Conservation (phyloP, 352 stramenopile species). For the Pythium grandisporangium region DNA sequence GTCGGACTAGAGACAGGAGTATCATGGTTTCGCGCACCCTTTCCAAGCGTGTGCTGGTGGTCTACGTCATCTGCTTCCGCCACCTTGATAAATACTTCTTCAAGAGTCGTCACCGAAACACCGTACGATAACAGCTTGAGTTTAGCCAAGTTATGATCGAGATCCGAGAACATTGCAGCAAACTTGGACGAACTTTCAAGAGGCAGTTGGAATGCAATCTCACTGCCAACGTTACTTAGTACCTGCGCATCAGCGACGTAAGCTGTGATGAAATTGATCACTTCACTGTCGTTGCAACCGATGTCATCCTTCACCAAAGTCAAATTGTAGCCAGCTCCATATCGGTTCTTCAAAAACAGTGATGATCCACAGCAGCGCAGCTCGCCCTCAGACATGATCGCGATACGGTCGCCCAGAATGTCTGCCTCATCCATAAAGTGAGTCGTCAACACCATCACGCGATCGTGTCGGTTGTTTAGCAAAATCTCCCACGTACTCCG, state of each 20-base stretch:
- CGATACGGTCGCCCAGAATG: slow-evolving; percentile 71
- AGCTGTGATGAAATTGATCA: slow-evolving; percentile 22
- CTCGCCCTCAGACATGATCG: slow-evolving; percentile 75
- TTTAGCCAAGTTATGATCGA: slow-evolving; percentile 28
- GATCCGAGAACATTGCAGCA: slow-evolving; percentile 44
- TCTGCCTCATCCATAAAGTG: slow-evolving; percentile 95
- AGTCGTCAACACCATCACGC: slow-evolving; percentile 80
- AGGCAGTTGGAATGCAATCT: slow-evolving; percentile 67
- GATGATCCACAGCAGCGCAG: slow-evolving; percentile 51
- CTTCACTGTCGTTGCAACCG: slow-evolving; percentile 14
- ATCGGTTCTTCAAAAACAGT: slow-evolving; percentile 72
- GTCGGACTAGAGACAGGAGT: background rate
- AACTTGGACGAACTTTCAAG: slow-evolving; percentile 39
- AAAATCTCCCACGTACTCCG: slow-evolving; percentile 87
- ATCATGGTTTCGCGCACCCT: too few species aligned
- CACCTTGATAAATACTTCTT: slow-evolving; percentile 87
- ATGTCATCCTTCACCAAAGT: slow-evolving; percentile 38
- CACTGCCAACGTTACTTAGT: slow-evolving; percentile 56
- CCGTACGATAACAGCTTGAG: slow-evolving; percentile 49
- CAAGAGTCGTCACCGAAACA: slow-evolving; percentile 85
- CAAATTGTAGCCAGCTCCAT: slow-evolving; percentile 50
- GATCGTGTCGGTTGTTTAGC: slow-evolving; percentile 34
- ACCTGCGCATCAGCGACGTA: slow-evolving; percentile 31
- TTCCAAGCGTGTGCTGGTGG: slow-evolving; percentile 43
- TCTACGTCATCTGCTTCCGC: slow-evolving; percentile 35